These are phyloP conservation scores for Cylindrotheca fusiformis DNA, from an alignment of 108 stramenopile species.

Conservation along the genomic window DNA sequence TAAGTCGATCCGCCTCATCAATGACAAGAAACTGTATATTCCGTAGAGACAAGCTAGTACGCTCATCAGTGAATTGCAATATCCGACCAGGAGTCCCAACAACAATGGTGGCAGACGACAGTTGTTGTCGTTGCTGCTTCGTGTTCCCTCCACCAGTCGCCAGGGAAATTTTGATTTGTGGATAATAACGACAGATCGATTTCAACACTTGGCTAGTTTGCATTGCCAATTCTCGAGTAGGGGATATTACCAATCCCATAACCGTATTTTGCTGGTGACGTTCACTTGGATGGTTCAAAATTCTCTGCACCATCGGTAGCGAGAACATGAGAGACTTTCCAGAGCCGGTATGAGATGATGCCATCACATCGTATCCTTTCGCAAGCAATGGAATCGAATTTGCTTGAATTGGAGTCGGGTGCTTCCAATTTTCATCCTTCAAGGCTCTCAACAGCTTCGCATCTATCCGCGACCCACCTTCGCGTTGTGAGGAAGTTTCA, in stretches of 20 bases:
- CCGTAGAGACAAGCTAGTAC: conserved; percentile 79
- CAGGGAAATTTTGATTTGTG: conserved; percentile 31
- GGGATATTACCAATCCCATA: conserved; percentile 81
- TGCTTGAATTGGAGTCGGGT: conserved; percentile 38
- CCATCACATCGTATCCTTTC: conserved; percentile 30
- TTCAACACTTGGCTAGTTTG: conserved; percentile 74
- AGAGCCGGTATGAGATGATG: conserved; percentile 53
- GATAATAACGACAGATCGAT: conserved; percentile 28
- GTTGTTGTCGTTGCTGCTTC: conserved; percentile 32
- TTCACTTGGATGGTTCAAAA: conserved; percentile 40
- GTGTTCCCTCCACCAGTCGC: conserved; percentile 64
- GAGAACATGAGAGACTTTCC: conserved; percentile 80
- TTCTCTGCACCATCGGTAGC: conserved; percentile 38
- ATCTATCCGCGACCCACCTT: too few relatives aligned
- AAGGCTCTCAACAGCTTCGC: background rate
- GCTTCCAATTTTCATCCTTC: background rate
- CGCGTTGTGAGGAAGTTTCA: background rate
- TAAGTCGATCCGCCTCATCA: conserved; percentile 92
- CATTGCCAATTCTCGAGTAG: conserved; percentile 86
- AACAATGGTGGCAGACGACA: conserved; percentile 41
- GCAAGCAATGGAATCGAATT: conserved; percentile 26
- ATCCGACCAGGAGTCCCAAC: conserved; percentile 92
- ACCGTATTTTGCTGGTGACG: conserved; percentile 56
- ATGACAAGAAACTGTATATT: conserved; percentile 79
- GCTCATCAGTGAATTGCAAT: conserved; percentile 77